Evolutionary conservation across 352 stramenopile species (phyloP), one percentile per base, ranked within the genome.

Genomic region (Pythium graminicola): DNA sequence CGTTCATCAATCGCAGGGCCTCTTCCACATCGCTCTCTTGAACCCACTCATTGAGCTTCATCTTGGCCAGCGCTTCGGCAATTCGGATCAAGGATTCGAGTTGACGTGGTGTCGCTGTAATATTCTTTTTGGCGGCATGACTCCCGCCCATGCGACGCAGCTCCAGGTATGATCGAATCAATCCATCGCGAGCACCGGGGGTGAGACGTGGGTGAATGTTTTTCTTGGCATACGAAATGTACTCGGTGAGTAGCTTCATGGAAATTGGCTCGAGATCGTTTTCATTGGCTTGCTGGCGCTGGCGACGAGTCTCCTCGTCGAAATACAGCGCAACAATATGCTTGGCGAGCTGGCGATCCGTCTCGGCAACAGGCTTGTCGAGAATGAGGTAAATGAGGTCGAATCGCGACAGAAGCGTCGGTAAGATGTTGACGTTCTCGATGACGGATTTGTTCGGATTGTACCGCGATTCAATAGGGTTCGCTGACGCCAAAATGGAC

Each of bases 1-100:
- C 89, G 52, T 96, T 97, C 93, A 99, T 98, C 10, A 99, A 81
- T 16, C 96, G 77, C 11, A 98, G 73, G 8, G 96, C 96, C 79
- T 99, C 96, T 10, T 73, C 62, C 0, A 99, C 96, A 70, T 99
- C 95, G 22, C 62, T 65, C 39, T 70, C 57, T 31, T 68, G 69
- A 26, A 94, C 81, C 11, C 50, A 65, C 4, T 79, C 59, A 27
- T 70, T 81, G n/a, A 98, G 70, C 53, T 97, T 95, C 26, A 94
- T 73, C 52, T 96, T 97, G 3, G 95, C 95, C 5, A 93, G 72
- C 26, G 93, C 95, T 65, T 86, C 78, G 14, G 82, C 70, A 6
- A 95, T 60, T 3, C 85, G 71, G 32, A 95, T 81, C 5, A 95
- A 49, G 32, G 65, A 94, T 70, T 99, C 95, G 14, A 99, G 69